phyloP scores from a whole-genome alignment of 306 rosid genomes.

The Vigna nakashimae region DNA sequence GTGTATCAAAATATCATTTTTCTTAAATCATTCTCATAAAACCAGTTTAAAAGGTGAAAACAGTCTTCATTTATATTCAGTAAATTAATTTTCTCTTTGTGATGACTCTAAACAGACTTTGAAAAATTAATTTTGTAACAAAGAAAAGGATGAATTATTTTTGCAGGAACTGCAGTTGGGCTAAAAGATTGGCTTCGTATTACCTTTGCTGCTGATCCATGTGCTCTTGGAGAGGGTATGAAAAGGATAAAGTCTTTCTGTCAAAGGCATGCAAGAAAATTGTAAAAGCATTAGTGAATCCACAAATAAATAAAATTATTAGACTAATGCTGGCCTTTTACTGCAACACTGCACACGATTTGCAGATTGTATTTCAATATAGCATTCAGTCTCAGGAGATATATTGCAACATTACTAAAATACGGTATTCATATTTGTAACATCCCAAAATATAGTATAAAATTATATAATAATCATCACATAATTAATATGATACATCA shows the following conservation, averaged over 20 bases:
- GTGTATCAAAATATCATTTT: too few species aligned
- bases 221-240: conserved; percentile 55
- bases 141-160: neutral
- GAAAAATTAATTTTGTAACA: conserved; percentile 10
- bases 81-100: neutral
- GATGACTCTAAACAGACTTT: conserved; percentile 3
- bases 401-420: conserved; percentile 10
- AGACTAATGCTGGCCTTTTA: neutral
- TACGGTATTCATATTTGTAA: too few species aligned
- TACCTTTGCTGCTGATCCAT: conserved; percentile 58
- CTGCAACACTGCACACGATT: neutral
- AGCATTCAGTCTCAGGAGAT: neutral
- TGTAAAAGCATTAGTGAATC: conserved; percentile 20
- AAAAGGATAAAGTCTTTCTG: conserved; percentile 51
- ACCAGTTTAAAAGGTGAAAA: too few species aligned
- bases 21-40: too few species aligned
- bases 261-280: conserved; percentile 52
- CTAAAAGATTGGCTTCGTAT: conserved; percentile 63
- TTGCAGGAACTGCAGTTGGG: conserved; percentile 63
- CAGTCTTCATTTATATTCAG: too few species aligned
- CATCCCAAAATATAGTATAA: too few species aligned
- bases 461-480: too few species aligned
- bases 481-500: too few species aligned
- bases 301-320: neutral
- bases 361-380: conserved; percentile 9